These are phyloP conservation scores for Pascua sp. DNA, from an alignment of 1,284 basidiomycete genomes.

Conservation along the genomic window DNA sequence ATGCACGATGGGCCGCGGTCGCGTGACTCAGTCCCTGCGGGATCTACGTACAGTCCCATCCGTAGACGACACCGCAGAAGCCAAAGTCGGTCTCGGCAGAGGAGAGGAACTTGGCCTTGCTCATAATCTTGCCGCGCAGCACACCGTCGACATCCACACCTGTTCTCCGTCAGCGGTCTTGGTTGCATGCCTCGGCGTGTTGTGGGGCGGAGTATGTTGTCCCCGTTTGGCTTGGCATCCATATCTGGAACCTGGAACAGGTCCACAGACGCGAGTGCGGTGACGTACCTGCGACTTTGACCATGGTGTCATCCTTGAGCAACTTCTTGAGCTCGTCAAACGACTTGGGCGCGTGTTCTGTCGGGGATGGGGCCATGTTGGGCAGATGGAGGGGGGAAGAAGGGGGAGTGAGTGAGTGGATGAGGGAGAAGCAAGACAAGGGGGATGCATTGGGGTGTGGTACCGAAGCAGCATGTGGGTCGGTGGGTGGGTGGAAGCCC, in stretches of 20 bases:
- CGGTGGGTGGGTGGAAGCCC: no score
- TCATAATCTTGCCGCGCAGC: conserved; percentile 90
- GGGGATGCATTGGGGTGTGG: no score
- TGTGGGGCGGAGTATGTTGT: no score
- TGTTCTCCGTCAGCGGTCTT: conserved; percentile 13
- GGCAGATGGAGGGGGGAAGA: background rate
- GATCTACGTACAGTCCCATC: conserved; percentile 44
- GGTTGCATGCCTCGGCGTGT: background rate
- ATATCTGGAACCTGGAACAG: no score
- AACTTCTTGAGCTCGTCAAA: conserved; percentile 59
- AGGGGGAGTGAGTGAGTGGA: background rate
- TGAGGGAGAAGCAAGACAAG: background rate
- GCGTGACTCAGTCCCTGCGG: conserved; percentile 44
- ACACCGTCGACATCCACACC: conserved; percentile 74
- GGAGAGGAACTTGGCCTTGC: conserved; percentile 85
- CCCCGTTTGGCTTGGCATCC: no score
- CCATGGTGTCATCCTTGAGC: conserved; percentile 68
- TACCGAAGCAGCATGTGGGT: no score
- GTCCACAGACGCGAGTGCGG: background rate
- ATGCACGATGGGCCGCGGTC: conserved; percentile 39
- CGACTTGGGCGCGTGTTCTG: conserved; percentile 56
- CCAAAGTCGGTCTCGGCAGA: conserved; percentile 82
- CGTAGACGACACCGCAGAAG: conserved; percentile 82
- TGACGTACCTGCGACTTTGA: conserved; percentile 77
- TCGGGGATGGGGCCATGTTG: conserved; percentile 46